A percentile compares a stretch with the other conserved stretches of the same genome.
Conservation (phyloP, 78 protist genomes). For the Dictyostelium firmibasis region DNA sequence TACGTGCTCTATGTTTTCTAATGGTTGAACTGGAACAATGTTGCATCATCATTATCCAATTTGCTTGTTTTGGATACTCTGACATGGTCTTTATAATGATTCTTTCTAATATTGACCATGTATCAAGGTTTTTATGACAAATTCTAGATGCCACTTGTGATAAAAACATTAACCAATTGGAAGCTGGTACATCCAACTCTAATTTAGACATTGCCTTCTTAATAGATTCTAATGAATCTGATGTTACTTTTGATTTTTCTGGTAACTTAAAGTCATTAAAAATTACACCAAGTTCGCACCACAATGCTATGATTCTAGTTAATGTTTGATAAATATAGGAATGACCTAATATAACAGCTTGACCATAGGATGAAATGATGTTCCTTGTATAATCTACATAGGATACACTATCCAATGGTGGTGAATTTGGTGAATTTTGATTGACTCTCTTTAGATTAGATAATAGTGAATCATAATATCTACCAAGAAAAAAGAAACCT, state of each 20-base stretch:
- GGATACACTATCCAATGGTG: background rate
- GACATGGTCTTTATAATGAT: constrained; percentile 43
- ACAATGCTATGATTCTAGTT: constrained; percentile 86
- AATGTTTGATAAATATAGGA: constrained; percentile 74
- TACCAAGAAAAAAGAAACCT: constrained; percentile 76
- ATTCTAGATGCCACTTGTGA: constrained; percentile 90
- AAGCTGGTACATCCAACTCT: constrained; percentile 36
- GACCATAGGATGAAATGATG: constrained; percentile 44
- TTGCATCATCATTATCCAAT: constrained; percentile 77
- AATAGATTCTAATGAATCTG: background rate
- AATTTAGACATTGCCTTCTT: background rate
- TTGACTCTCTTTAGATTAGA: background rate
- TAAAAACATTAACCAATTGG: constrained; percentile 77
- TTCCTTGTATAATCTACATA: background rate
- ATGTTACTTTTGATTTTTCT: background rate
- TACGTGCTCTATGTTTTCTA: constrained; percentile 17
- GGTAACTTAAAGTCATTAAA: background rate
- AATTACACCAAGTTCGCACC: constrained; percentile 82
- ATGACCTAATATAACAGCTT: constrained; percentile 46
- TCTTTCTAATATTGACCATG: constrained; percentile 26
- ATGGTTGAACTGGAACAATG: background rate
- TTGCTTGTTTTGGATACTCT: constrained; percentile 85
- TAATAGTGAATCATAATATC: constrained; percentile 69
- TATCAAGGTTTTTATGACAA: constrained; percentile 39
- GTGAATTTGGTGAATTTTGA: constrained; percentile 9